Evolutionary conservation across 345 rosid species (phyloP), one percentile per base, ranked within the genome.

Genomic region (Arabis hirsuta): DNA sequence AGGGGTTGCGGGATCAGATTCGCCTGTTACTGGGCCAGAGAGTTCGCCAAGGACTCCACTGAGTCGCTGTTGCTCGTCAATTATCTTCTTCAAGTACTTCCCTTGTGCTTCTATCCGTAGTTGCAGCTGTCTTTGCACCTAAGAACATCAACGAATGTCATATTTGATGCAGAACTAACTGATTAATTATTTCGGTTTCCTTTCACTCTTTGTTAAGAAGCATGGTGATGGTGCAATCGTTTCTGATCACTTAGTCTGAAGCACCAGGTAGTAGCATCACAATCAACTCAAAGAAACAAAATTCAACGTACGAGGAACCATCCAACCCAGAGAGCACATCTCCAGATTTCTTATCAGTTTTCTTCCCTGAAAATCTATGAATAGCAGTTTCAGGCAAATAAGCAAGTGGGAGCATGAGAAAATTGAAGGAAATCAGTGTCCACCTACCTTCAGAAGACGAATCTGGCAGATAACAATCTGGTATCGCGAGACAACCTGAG

Each of bases 61-160:
- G 3, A 95, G 87, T 55, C 88, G 85, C 24, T 93, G 96, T 76
- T 95, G 97, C 88, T 95, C 99, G 82, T 95, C 97, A 36, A 95
- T 95, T 77, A 95, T 95, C 88, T 91, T 95, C 85, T 95, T 91
- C 83, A 95, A 79, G 81, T 91, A 95, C 84, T 91, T 90, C 52
- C 97, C 97, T 66, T 91, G 97, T 20, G 97, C 99, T 80, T 95
- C 99, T 74, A 95, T 95, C 57, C 99, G 92, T 73, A 95, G 78
- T 66, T 95, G 99, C 71, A 95, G 83, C 80, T 95, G 99, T 79
- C 96, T 87, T 85, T 95, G 99, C 73, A 95, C 99, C 99, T 95
- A 70, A 24, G 47, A 42, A 42, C 46, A 69, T 56, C 16, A 70
- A 69, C 39, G 66, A 63, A 62, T 27, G 65, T 69, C 58, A 63